These are phyloP conservation scores for Myochromella boudieri DNA, from an alignment of 768 basidiomycete genomes.

Conservation along the genomic window DNA sequence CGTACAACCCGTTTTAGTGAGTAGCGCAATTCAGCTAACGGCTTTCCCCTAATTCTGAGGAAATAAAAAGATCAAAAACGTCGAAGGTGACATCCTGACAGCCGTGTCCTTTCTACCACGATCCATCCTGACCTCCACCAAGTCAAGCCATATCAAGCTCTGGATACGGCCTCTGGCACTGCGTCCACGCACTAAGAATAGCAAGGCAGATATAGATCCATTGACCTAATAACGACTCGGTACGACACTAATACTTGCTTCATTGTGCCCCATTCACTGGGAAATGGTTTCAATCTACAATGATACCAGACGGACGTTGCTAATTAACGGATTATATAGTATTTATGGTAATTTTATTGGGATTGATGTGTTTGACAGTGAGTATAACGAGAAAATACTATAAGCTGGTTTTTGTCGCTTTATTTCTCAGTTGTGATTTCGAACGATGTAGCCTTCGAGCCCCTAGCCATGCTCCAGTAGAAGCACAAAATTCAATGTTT, in stretches of 20 bases:
- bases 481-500: too few species aligned
- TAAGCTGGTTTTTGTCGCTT: too few species aligned
- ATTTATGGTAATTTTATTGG: constrained; percentile 1
- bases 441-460: too few species aligned
- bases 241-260: too few species aligned
- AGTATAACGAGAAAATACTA: too few species aligned
- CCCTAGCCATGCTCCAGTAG: too few species aligned
- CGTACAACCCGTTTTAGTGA: constrained; percentile 86
- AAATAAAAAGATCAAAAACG: constrained; percentile 64
- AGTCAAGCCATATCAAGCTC: constrained; percentile 73
- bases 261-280: too few species aligned
- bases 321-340: not conserved
- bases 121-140: constrained; percentile 76
- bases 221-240: too few species aligned
- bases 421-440: too few species aligned
- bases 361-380: too few species aligned
- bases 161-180: constrained; percentile 79
- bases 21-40: constrained; percentile 20
- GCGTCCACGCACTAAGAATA: constrained; percentile 28
- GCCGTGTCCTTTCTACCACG: constrained; percentile 76
- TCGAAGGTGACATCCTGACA: constrained; percentile 80
- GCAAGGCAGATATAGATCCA: constrained; percentile 15
- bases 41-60: constrained; percentile 1
- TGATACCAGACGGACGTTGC: not conserved
- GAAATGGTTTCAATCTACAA: too few species aligned